Base-by-base conservation (phyloP, 2,329 filamentous ascomycete species). In the Fusarium falciforme region DNA sequence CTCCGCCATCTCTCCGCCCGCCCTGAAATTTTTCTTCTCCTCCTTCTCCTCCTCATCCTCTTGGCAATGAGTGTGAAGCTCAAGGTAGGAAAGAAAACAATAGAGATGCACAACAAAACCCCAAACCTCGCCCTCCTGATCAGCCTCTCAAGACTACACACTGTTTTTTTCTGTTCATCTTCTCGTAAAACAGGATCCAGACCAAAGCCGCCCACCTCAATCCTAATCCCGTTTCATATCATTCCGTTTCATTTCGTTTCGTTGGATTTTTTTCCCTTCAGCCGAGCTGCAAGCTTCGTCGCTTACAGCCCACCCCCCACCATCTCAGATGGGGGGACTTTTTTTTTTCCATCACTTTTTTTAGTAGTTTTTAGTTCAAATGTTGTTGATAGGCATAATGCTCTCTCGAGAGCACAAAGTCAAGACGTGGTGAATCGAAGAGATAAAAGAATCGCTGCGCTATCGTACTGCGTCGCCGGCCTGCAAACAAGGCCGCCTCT, bases 191-290 rank as follows among this genome's bases (percentile, higher is more conserved):
- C 72, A 76, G 75, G 74, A 77, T 77, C 74, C 73, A 77, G 75
- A 77, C 75, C 65, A 72, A 77, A 77, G 73, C 61, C 70, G 75
- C 75, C 75, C 75, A 75, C 75, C 74, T 76, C 75, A 72, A 78
- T 78, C 73, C 67, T 74, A 67, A 76, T 78, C 73, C 76, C 71
- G 70, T 70, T 68, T 60, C 54, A 55, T 68, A 52, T 60, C 54
- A 55, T 44, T 44, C 55, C 42, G 35, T 71, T 65, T 71, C 68
- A 47, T 64, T 68, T 69, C 52, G 58, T 71, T 52, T 52, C 25
- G 9, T 52, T 52, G 44, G 16, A n/a, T 52, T 52, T 49, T 49
- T 49, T 52, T 77, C 76, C 74, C 65, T 78, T 78, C 74, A 73
- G 66, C 76, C 76, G 76, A 71, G 66, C 70, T 74, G 73, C 57